These are phyloP conservation scores for Gloeopeniophorella convolvens DNA, from an alignment of 768 basidiomycete species.

Conservation along the genomic window DNA sequence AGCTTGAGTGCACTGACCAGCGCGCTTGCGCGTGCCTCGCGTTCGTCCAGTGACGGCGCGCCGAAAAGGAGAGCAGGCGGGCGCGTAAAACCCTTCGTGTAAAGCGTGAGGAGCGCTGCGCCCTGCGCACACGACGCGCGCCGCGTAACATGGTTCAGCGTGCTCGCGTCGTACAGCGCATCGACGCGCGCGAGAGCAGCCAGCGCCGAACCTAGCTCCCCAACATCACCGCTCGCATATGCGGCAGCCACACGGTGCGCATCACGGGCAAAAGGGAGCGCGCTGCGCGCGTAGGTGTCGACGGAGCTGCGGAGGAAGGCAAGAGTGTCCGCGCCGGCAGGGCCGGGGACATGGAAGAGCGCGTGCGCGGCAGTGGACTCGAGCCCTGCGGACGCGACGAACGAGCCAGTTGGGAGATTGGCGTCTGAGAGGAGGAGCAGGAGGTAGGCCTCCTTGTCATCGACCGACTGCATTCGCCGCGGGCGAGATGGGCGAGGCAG, in stretches of 20 bases:
- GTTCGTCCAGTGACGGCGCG: slow-evolving; percentile 22
- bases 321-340: slow-evolving; percentile 33
- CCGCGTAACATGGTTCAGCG: slow-evolving; percentile 82
- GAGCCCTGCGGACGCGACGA: slow-evolving; percentile 90
- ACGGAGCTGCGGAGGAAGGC: slow-evolving; percentile 68
- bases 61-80: slow-evolving; percentile 33
- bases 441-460: slow-evolving; percentile 55
- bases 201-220: slow-evolving; percentile 27
- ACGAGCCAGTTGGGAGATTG: slow-evolving; percentile 95
- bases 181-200: slow-evolving; percentile 53
- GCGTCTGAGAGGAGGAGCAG: slow-evolving; percentile 81
- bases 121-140: slow-evolving; percentile 91
- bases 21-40: slow-evolving; percentile 21
- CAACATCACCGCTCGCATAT: slow-evolving; percentile 2
- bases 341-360: slow-evolving; percentile 37
- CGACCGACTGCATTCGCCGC: slow-evolving; percentile 12
- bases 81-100: slow-evolving; percentile 68
- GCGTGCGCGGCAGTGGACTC: slow-evolving; percentile 90
- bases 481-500: neutral
- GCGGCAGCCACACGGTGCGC: slow-evolving; percentile 43
- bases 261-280: slow-evolving; percentile 74
- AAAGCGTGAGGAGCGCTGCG: slow-evolving; percentile 84
- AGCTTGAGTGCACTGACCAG: slow-evolving; percentile 69
- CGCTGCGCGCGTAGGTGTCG: slow-evolving; percentile 67
- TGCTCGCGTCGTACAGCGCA: slow-evolving; percentile 73